Percentiles rank a stretch among this genome's conserved stretches.
phyloP scores from a whole-genome alignment of 345 rosid species.

The Melastoma malabathricum region DNA sequence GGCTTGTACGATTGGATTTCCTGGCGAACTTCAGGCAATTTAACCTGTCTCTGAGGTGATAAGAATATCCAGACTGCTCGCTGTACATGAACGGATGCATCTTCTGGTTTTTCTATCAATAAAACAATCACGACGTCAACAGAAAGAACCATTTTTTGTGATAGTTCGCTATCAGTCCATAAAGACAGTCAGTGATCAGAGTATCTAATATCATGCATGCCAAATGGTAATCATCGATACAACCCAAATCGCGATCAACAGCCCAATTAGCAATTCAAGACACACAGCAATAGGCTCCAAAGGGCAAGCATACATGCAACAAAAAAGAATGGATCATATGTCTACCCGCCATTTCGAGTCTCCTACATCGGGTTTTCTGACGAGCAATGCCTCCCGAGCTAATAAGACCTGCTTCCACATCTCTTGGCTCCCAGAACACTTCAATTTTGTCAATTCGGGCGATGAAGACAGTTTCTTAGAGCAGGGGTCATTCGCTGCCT shows the following conservation, averaged over 20 bases:
- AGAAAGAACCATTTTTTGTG: not conserved
- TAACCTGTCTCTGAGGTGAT: conserved; percentile 64
- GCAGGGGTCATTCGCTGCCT: conserved; percentile 56
- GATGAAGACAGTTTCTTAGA: conserved; percentile 23
- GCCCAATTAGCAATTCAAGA: too few relatives aligned
- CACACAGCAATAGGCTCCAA: too few relatives aligned
- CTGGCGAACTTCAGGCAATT: conserved; percentile 15
- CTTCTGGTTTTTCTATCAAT: conserved; percentile 42
- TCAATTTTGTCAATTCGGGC: conserved; percentile 70
- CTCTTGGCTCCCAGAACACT: conserved; percentile 35
- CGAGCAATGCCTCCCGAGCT: conserved; percentile 36
- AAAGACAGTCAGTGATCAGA: not conserved
- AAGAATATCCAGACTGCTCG: conserved; percentile 42
- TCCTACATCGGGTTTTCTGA: conserved; percentile 21
- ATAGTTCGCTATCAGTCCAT: too few relatives aligned
- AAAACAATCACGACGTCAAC: conserved; percentile 3
- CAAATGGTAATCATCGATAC: too few relatives aligned
- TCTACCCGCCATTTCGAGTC: conserved; percentile 39
- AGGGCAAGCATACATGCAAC: too few relatives aligned
- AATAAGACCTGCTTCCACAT: conserved; percentile 64
- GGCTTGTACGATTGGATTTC: conserved; percentile 13
- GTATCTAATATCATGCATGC: too few relatives aligned
- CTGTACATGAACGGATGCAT: conserved; percentile 74
- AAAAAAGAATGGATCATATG: not conserved
- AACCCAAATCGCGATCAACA: too few relatives aligned